phyloP scores from a whole-genome alignment of 257 asterid genomes.

The Solanum sejunctum region DNA sequence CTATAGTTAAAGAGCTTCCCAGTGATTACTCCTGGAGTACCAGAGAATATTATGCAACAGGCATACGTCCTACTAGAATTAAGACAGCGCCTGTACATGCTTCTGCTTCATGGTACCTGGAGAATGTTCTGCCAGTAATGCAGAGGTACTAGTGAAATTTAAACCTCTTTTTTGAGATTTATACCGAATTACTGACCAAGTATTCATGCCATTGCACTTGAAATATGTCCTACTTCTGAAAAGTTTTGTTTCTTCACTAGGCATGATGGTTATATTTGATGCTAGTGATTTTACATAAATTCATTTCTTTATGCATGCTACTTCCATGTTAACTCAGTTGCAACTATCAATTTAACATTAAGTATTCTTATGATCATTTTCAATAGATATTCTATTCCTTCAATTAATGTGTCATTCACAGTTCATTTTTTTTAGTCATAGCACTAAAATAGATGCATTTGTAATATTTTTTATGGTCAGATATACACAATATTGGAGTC shows the following conservation, averaged over 20 bases:
- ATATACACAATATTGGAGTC: not conserved
- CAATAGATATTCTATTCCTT: not conserved
- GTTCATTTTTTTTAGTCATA: not conserved
- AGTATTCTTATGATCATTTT: not conserved
- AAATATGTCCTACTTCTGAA: not conserved
- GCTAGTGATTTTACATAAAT: not conserved
- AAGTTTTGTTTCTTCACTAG: not conserved
- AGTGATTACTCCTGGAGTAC: constrained; percentile 30
- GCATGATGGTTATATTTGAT: not conserved
- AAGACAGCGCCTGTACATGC: constrained; percentile 40
- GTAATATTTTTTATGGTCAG: not conserved
- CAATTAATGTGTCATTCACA: not conserved
- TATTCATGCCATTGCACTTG: not conserved
- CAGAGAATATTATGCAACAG: constrained; percentile 39
- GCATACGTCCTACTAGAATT: constrained; percentile 30
- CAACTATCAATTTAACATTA: not conserved
- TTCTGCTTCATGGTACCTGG: constrained; percentile 33
- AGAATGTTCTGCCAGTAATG: constrained; percentile 30
- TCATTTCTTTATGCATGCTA: not conserved
- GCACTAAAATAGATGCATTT: not conserved
- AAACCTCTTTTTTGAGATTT: not conserved
- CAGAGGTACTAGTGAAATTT: constrained; percentile 18
- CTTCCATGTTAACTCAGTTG: not conserved
- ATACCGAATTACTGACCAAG: not conserved
- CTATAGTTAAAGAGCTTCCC: constrained; percentile 26